These are phyloP conservation scores for Urostyla sp. DNA, from an alignment of 73 alveolate species.

Conservation along the genomic window DNA sequence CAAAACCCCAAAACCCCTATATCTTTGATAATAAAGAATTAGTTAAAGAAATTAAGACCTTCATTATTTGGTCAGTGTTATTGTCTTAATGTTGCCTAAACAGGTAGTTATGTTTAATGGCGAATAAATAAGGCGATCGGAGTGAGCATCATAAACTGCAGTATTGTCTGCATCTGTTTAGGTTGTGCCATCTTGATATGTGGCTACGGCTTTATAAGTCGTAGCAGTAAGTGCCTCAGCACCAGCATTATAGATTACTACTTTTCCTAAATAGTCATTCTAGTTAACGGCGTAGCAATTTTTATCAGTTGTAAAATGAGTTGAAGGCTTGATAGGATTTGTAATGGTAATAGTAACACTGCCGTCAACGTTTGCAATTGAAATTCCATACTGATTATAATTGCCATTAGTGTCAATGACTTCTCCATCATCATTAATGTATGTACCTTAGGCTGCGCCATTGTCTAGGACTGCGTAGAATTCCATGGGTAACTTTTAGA, in stretches of 20 bases:
- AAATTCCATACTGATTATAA: conserved; percentile 13
- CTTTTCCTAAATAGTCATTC: conserved; percentile 4
- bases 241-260: conserved; percentile 21
- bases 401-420: background rate
- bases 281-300: conserved; percentile 26
- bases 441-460: background rate
- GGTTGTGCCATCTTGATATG: too few relatives aligned
- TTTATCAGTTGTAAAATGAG: background rate
- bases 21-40: too few relatives aligned
- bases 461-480: background rate
- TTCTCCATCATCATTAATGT: conserved; percentile 4
- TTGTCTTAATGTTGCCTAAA: too few relatives aligned
- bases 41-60: too few relatives aligned
- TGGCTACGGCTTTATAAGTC: too few relatives aligned
- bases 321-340: background rate
- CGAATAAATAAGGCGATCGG: too few relatives aligned
- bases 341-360: background rate
- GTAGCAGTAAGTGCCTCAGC: background rate
- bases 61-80: too few relatives aligned
- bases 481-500: conserved; percentile 3
- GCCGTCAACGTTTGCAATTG: background rate
- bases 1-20: too few relatives aligned
- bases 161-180: too few relatives aligned
- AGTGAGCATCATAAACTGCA: too few relatives aligned
- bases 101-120: too few relatives aligned